Evolutionary conservation across 768 basidiomycete species (phyloP).

Genomic region (Phylloporus sp.): DNA sequence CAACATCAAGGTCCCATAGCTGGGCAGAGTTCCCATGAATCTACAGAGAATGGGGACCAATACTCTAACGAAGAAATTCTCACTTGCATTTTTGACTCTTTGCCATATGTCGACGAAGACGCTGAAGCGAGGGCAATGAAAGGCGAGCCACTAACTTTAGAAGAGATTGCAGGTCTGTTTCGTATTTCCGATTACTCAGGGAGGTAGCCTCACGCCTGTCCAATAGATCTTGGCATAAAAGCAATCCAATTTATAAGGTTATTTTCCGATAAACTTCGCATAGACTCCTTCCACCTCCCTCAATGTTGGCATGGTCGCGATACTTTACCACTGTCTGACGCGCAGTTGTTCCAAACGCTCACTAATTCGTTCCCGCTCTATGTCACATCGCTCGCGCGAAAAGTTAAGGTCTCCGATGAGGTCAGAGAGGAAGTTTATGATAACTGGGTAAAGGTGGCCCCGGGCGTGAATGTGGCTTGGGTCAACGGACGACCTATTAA

Average conservation of each 20-base stretch:
- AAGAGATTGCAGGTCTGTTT: constrained; percentile 53
- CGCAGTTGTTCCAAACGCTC: constrained; percentile 50
- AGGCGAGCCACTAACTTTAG: constrained; percentile 43
- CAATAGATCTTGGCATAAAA: constrained; percentile 62
- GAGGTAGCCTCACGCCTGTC: neutral
- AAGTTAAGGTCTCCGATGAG: constrained; percentile 49
- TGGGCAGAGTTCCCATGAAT: neutral
- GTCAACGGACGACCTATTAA: constrained; percentile 69
- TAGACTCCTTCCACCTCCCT: constrained; percentile 23
- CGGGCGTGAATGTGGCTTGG: constrained; percentile 63
- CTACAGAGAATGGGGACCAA: constrained; percentile 6
- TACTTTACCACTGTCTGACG: constrained; percentile 11
- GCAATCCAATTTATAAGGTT: constrained; percentile 71
- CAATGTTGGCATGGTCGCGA: constrained; percentile 19
- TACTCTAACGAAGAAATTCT: constrained; percentile 20
- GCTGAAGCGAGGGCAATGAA: constrained; percentile 34
- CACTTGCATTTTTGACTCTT: constrained; percentile 28
- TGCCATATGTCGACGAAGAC: constrained; percentile 26
- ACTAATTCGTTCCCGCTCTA: constrained; percentile 91
- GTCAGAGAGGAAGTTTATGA: constrained; percentile 52
- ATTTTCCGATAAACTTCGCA: constrained; percentile 48
- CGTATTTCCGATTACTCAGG: neutral
- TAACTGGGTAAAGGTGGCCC: constrained; percentile 52
- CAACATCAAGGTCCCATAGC: constrained; percentile 9
- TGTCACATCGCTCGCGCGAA: constrained; percentile 66